These are phyloP conservation scores for Aegilops speltoides DNA, from an alignment of 176 grass and related monocot species.

Conservation along the genomic window DNA sequence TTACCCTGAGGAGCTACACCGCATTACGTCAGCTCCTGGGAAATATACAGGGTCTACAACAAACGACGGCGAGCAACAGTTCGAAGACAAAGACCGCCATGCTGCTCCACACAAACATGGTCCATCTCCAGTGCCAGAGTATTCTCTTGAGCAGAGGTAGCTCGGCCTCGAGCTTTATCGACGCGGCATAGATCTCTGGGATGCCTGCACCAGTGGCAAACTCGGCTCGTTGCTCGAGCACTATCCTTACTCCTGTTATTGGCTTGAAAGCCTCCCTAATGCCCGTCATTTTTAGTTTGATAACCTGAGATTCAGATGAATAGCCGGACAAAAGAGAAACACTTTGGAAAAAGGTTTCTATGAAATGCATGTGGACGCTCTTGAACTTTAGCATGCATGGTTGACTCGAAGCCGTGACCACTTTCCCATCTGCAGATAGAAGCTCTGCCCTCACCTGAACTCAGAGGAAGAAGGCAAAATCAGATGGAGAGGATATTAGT, in stretches of 20 bases:
- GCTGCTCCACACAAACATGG: slow-evolving; percentile 84
- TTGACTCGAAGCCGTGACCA: slow-evolving; percentile 53
- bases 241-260: slow-evolving; percentile 58
- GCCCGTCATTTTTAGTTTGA: slow-evolving; percentile 69
- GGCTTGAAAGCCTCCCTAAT: slow-evolving; percentile 58
- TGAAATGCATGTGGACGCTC: slow-evolving; percentile 78
- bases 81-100: slow-evolving; percentile 69
- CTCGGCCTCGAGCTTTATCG: slow-evolving; percentile 70
- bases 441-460: slow-evolving; percentile 74
- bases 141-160: slow-evolving; percentile 77
- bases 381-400: slow-evolving; percentile 96
- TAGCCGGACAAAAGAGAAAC: slow-evolving; percentile 73
- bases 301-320: slow-evolving; percentile 74
- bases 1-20: slow-evolving; percentile 20
- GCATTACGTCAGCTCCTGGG: slow-evolving; percentile 46
- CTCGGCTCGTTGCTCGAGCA: slow-evolving; percentile 83
- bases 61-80: slow-evolving; percentile 56
- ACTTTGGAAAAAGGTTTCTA: slow-evolving; percentile 78
- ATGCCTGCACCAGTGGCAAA: slow-evolving; percentile 68
- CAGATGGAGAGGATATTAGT: background rate
- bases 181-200: slow-evolving; percentile 78
- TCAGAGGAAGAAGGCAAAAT: slow-evolving; percentile 7
- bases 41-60: slow-evolving; percentile 72
- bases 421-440: slow-evolving; percentile 53
- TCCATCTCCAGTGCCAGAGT: slow-evolving; percentile 92